phyloP scores from a whole-genome alignment of 2,329 filamentous ascomycete species.

The Torrubiella hemipterigena region DNA sequence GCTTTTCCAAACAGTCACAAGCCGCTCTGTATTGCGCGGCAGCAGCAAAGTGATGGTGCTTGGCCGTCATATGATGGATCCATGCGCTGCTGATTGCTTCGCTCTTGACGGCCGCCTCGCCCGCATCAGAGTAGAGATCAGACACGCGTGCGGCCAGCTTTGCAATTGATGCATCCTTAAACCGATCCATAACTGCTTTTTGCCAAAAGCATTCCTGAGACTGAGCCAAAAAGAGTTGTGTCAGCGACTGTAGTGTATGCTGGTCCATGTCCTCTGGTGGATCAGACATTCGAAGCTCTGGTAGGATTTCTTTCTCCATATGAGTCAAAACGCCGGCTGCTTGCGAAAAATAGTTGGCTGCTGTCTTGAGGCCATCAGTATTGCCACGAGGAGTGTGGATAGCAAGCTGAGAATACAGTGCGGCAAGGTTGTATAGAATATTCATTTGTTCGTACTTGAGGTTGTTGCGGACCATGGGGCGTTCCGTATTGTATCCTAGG shows the following conservation, averaged over 20 bases:
- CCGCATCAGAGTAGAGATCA: conserved; percentile 76
- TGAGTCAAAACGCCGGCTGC: conserved; percentile 75
- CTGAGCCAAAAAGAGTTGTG: conserved; percentile 78
- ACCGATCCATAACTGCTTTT: conserved; percentile 85
- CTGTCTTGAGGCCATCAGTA: conserved; percentile 72
- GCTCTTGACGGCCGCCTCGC: conserved; percentile 78
- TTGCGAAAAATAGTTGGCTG: conserved; percentile 81
- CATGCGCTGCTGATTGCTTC: conserved; percentile 84
- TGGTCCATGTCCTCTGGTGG: conserved; percentile 95
- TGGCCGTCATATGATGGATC: conserved; percentile 97
- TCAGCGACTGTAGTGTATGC: conserved; percentile 71
- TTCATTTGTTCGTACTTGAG: conserved; percentile 81
- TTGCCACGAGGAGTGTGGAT: conserved; percentile 66
- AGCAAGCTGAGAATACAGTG: conserved; percentile 87
- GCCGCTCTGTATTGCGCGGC: conserved; percentile 90
- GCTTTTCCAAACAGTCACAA: conserved; percentile 83
- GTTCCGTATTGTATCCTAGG: conserved; percentile 75
- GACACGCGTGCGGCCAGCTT: conserved; percentile 83
- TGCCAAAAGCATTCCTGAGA: conserved; percentile 98
- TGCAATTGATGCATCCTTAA: conserved; percentile 86
- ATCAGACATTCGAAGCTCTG: conserved; percentile 67
- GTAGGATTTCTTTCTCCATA: conserved; percentile 63
- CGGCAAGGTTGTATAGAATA: conserved; percentile 82
- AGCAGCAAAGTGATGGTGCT: conserved; percentile 93
- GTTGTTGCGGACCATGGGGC: conserved; percentile 55